Base-by-base conservation (phyloP, 2,329 filamentous ascomycete species). In the Colletotrichum costaricense region DNA sequence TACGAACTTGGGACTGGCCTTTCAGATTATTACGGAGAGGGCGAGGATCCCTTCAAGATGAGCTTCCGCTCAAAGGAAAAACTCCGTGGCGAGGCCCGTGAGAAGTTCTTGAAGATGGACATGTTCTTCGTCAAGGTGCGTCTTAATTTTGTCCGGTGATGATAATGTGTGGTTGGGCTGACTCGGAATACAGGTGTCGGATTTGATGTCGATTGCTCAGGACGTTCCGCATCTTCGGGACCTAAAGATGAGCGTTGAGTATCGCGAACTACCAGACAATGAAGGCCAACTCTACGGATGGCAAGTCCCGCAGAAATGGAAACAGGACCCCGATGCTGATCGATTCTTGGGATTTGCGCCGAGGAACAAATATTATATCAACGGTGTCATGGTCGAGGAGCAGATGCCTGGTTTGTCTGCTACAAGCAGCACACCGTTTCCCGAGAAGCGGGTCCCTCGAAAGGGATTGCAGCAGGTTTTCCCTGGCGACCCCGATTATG, bases 61-160 rank as follows among this genome's bases (percentile, higher is more conserved):
- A 79, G 81, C 67, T 86, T 86, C 72, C 79, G 81, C 59, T 82
- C 80, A 14, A 84, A 84, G 49, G 84, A 88, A 75, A 81, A 81
- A 68, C 84, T 91, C 46, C 86, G 85, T 60, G 78, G 81, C 33
- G 86, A 87, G 56, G 87, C 88, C 16, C 86, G 85, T 81, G 84
- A 88, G 68, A 85, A 84, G 76, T 91, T 92, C 79, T 81, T 86
- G 73, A 85, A 86, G 22, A 87, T 89, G 78, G 88, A 92, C 76
- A 86, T 92, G 86, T 93, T 93, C 79, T 92, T 93, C 77, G 88
- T 93, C 75, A 92, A 91, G 85, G 90, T 92, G 81, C 74, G 84
- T 74, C 24, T 57, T 5, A 2, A 16, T 2, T 24, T n/a, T 14
- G n/a, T 9, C 7, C 28, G 22, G 28, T 2, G 42, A 6, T 8